Conservation (phyloP, 345 rosid genomes). For the Hypericum androsaemum region DNA sequence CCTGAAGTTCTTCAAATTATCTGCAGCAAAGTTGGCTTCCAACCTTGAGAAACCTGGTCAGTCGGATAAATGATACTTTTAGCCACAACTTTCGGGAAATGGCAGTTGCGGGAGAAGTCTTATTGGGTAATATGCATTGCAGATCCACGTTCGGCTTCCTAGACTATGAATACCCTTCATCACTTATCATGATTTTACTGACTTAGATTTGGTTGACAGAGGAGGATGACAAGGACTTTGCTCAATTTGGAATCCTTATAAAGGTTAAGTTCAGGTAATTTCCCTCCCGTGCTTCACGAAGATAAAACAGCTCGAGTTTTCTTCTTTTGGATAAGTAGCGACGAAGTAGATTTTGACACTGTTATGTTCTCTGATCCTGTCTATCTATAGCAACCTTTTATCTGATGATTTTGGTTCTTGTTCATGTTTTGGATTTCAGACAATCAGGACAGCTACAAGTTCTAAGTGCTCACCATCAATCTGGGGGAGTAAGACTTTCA, state of each 20-base stretch:
- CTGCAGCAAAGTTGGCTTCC: constrained; percentile 84
- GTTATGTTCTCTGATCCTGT: too few relatives aligned
- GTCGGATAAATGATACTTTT: constrained; percentile 72
- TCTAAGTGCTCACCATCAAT: constrained; percentile 91
- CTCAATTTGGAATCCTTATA: constrained; percentile 74
- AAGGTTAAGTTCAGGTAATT: constrained; percentile 84
- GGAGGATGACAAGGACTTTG: constrained; percentile 75
- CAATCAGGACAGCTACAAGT: constrained; percentile 79
- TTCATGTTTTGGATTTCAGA: constrained; percentile 26
- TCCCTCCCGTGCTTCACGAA: constrained; percentile 1
- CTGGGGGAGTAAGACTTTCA: constrained; percentile 63
- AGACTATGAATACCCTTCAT: not conserved
- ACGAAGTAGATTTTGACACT: too few relatives aligned
- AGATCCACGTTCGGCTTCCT: not conserved
- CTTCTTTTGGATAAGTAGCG: too few relatives aligned
- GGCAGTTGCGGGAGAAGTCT: constrained; percentile 97
- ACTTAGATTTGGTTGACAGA: constrained; percentile 34
- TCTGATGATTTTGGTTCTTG: too few relatives aligned
- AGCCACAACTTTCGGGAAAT: constrained; percentile 85
- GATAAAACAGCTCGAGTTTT: not conserved
- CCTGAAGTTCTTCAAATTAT: not conserved
- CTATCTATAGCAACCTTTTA: too few relatives aligned
- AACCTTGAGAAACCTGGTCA: constrained; percentile 70
- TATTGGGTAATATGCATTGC: constrained; percentile 35
- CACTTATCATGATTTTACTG: constrained; percentile 10